Evolutionary conservation across 768 basidiomycete genomes (phyloP).

Genomic region (Calocybe gangraenosa): DNA sequence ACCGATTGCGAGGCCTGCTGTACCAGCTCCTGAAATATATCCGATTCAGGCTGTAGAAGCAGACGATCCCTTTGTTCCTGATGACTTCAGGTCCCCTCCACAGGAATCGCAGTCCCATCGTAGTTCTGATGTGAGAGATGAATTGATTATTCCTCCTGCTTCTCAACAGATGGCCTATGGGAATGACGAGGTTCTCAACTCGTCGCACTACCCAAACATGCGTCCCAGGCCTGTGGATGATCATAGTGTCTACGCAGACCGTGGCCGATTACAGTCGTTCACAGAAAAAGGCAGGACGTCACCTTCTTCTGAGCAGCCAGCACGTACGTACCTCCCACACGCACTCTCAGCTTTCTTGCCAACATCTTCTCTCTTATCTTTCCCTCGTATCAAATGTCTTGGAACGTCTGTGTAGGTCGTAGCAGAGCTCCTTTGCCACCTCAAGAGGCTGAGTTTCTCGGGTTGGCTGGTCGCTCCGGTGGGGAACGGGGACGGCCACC

Average conservation of each 20-base stretch:
- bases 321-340: slow-evolving; percentile 30
- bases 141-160: slow-evolving; percentile 9
- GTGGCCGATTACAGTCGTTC: slow-evolving; percentile 5
- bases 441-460: slow-evolving; percentile 35
- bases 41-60: slow-evolving; percentile 8
- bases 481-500: slow-evolving; percentile 2
- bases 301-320: slow-evolving; percentile 15
- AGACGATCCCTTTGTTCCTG: slow-evolving; percentile 21
- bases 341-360: slow-evolving; percentile 17
- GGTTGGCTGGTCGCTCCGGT: slow-evolving; percentile 14
- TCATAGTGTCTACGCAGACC: slow-evolving; percentile 12
- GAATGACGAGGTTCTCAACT: neutral
- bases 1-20: slow-evolving; percentile 3
- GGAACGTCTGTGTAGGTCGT: slow-evolving; percentile 25
- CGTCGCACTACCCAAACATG: slow-evolving; percentile 4
- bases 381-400: slow-evolving; percentile 2
- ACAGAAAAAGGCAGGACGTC: slow-evolving; percentile 7
- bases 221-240: slow-evolving; percentile 9
- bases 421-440: slow-evolving; percentile 42
- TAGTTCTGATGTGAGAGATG: slow-evolving; percentile 1
- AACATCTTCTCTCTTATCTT: slow-evolving; percentile 14
- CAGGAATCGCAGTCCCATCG: slow-evolving; percentile 9
- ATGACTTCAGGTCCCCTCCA: slow-evolving; percentile 16
- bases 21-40: slow-evolving; percentile 2
- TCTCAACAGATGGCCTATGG: slow-evolving; percentile 8